Conservation (phyloP, 345 rosid species). For the Excoecaria agallocha region DNA sequence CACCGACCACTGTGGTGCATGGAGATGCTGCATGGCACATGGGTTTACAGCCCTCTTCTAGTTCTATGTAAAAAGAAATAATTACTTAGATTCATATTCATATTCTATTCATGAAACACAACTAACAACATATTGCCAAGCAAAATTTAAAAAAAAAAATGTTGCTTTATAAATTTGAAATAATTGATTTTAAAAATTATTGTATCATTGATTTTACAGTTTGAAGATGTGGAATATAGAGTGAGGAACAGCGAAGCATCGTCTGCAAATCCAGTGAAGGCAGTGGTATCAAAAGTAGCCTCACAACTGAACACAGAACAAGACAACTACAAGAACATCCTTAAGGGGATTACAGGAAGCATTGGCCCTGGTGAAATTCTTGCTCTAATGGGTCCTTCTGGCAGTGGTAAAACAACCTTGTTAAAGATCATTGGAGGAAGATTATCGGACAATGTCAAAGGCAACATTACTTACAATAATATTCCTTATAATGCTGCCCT, state of each 20-base stretch:
- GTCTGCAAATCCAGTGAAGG: slow-evolving; percentile 53
- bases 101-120: no score
- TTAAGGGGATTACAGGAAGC: slow-evolving; percentile 87
- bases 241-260: slow-evolving; percentile 47
- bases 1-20: no score
- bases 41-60: no score
- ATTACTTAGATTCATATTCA: no score
- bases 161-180: no score
- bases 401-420: slow-evolving; percentile 93
- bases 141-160: no score
- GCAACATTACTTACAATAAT: slow-evolving; percentile 78
- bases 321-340: slow-evolving; percentile 67
- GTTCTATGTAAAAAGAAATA: no score
- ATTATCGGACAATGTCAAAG: slow-evolving; percentile 60
- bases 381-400: slow-evolving; percentile 97
- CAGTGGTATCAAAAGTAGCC: slow-evolving; percentile 64
- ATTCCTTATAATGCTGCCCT: slow-evolving; percentile 64
- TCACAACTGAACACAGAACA: slow-evolving; percentile 50
- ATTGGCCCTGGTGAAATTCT: slow-evolving; percentile 90
- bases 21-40: no score
- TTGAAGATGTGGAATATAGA: slow-evolving; percentile 83
- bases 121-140: no score
- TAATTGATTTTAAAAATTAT: no score
- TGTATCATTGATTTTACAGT: slow-evolving; percentile 37
- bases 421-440: slow-evolving; percentile 90